Percentiles rank a stretch among this genome's conserved stretches.
Evolutionary conservation across 2,329 filamentous ascomycete species (phyloP).

Genomic region (Volutella citrinella): DNA sequence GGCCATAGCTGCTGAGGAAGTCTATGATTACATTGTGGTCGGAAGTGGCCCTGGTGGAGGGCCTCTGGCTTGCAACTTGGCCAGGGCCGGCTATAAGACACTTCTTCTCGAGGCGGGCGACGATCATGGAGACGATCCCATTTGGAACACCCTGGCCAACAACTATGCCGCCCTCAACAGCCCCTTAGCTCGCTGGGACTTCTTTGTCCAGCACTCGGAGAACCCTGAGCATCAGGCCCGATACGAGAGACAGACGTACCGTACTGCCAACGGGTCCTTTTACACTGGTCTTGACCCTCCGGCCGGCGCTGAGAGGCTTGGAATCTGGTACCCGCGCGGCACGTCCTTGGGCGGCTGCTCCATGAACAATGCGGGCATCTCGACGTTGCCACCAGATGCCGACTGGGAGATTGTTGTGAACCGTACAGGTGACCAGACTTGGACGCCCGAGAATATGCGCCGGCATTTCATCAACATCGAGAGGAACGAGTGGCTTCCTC

Average conservation of each 20-base stretch:
- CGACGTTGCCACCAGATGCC: not conserved
- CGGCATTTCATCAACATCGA: not conserved
- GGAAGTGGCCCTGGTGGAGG: not conserved
- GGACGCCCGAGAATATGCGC: not conserved
- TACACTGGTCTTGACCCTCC: too few relatives aligned
- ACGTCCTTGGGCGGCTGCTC: not conserved
- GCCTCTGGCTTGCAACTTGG: not conserved
- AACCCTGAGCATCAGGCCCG: too few relatives aligned
- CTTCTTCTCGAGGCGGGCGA: not conserved
- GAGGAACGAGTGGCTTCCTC: not conserved
- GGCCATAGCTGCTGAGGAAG: not conserved
- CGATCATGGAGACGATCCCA: not conserved
- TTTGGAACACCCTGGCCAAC: not conserved
- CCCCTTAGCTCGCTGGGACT: not conserved
- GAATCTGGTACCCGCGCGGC: not conserved
- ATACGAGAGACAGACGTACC: not conserved
- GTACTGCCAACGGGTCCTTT: not conserved
- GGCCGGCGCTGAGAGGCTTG: not conserved
- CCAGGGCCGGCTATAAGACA: not conserved
- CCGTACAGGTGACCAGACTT: not conserved
- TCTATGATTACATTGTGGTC: not conserved
- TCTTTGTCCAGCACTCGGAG: not conserved
- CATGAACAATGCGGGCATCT: not conserved
- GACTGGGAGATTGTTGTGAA: not conserved
- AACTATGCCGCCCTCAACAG: not conserved